These are phyloP conservation scores for Royoungia palumana DNA, from an alignment of 768 basidiomycete genomes.

Conservation along the genomic window DNA sequence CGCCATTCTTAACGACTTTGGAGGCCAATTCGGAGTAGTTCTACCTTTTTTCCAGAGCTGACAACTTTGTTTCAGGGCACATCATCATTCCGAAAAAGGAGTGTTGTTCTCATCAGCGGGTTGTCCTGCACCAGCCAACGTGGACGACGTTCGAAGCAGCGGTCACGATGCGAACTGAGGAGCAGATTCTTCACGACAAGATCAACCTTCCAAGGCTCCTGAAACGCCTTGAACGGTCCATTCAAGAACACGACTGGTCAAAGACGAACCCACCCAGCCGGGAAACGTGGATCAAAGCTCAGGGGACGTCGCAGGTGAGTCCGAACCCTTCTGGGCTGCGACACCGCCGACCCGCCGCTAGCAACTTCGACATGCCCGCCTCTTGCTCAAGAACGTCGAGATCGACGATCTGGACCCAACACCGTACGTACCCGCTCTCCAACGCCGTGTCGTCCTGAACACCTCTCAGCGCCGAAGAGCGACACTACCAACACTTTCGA, in stretches of 20 bases:
- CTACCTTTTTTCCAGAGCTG: background rate
- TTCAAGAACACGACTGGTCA: slow-evolving; percentile 36
- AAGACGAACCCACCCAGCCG: slow-evolving; percentile 23
- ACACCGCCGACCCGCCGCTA: slow-evolving; percentile 20
- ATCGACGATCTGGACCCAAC: slow-evolving; percentile 42
- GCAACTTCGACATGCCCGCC: slow-evolving; percentile 52
- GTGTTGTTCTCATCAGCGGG: slow-evolving; percentile 20
- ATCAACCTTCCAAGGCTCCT: slow-evolving; percentile 66
- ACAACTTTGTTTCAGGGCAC: slow-evolving; percentile 1
- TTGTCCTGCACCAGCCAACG: background rate
- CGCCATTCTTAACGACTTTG: slow-evolving; percentile 15
- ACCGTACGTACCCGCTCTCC: slow-evolving; percentile 35
- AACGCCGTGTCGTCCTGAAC: background rate
- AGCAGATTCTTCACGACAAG: slow-evolving; percentile 50
- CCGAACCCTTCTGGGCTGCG: background rate
- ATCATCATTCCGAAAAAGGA: slow-evolving; percentile 15
- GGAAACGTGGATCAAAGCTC: slow-evolving; percentile 53
- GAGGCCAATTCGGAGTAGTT: too few relatives aligned
- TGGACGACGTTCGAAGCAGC: background rate
- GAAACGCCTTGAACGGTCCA: slow-evolving; percentile 55
- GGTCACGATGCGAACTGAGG: slow-evolving; percentile 25
- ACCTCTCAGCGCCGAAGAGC: slow-evolving; percentile 37
- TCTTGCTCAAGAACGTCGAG: slow-evolving; percentile 58
- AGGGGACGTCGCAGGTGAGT: slow-evolving; percentile 54
- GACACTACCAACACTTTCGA: slow-evolving; percentile 45